Evolutionary conservation across 352 stramenopile species (phyloP), one percentile per base, ranked within the genome.

Genomic region (Phytopythium sindhum): DNA sequence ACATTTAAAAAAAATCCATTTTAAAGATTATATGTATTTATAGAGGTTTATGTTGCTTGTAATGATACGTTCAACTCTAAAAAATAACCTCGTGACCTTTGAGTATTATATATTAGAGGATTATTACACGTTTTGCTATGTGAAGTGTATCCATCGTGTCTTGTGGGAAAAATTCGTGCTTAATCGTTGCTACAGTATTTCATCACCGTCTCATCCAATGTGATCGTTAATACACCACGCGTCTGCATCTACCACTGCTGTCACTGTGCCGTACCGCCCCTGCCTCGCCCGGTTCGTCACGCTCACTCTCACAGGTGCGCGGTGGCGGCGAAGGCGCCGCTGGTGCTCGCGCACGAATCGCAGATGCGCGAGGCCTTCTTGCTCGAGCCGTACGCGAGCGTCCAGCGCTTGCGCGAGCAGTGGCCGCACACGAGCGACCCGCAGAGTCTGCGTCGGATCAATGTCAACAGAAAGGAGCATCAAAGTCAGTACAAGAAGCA

Each of bases 361-460:
- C 85, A 93, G 26, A 93, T 78, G 45, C 85, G 82, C 28, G 82
- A 91, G 14, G 85, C 78, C 61, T 93, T 93, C 65, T 90, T 93
- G 61, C 73, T 89, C 31, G 80, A 84, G 50, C 79, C 85, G 66
- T 90, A 91, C 35, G 85, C 78, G 26, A 93, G 65, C 58, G 76
- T 87, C 85, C 85, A 93, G 57, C 87, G 86, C 57, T 81, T 73
- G 57, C 79, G 85, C 42, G 87, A 95, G 74, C 87, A 95, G 61
- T 89, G 78, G 44, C 87, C 85, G 67, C 87, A 95, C 35, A 95
- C 84, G 24, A 93, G 75, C 63, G 77, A 90, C 5, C 87, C 87
- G 54, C 87, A 95, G 19, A 92, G 74, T 57, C 86, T 92, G 67
- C 69, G 21, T 59, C 59, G 23, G 10, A 6, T 12, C 53, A n/a